A percentile compares a stretch with the other conserved stretches of the same genome.
These are phyloP conservation scores for Monosporascus sp. DNA, from an alignment of 2,329 filamentous ascomycete genomes.

Conservation along the genomic window DNA sequence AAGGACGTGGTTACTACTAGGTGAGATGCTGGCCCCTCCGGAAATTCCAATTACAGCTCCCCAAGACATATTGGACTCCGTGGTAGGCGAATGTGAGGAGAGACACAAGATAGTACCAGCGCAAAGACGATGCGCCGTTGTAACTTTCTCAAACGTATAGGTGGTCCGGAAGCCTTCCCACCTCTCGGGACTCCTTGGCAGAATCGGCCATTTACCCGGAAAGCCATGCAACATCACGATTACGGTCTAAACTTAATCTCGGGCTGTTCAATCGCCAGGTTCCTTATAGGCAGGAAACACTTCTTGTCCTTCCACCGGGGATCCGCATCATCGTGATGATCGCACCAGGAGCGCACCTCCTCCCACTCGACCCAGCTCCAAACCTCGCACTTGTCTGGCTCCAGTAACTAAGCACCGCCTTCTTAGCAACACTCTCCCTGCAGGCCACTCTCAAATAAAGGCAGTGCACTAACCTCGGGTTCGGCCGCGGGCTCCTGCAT, in stretches of 20 bases:
- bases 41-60: too few species aligned
- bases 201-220: neutral
- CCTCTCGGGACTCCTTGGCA: too few species aligned
- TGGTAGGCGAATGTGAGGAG: too few species aligned
- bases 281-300: slow-evolving; percentile 33
- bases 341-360: slow-evolving; percentile 31
- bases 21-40: too few species aligned
- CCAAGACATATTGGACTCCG: too few species aligned
- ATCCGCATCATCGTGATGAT: slow-evolving; percentile 19
- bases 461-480: slow-evolving; percentile 44
- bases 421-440: slow-evolving; percentile 19
- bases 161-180: too few species aligned
- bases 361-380: slow-evolving; percentile 47
- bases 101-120: too few species aligned
- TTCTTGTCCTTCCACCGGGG: slow-evolving; percentile 22
- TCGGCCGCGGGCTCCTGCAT: slow-evolving; percentile 41
- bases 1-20: too few species aligned
- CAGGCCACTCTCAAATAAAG: slow-evolving; percentile 10
- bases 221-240: too few species aligned
- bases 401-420: slow-evolving; percentile 30
- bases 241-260: neutral
- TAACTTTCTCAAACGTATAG: neutral
- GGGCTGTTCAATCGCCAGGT: slow-evolving; percentile 15
- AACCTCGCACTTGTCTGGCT: slow-evolving; percentile 45
- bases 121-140: too few species aligned